A percentile compares a stretch with the other conserved stretches of the same genome.
phyloP scores from a whole-genome alignment of 192 early-diverging fungal species.

The Dissophora ornata region DNA sequence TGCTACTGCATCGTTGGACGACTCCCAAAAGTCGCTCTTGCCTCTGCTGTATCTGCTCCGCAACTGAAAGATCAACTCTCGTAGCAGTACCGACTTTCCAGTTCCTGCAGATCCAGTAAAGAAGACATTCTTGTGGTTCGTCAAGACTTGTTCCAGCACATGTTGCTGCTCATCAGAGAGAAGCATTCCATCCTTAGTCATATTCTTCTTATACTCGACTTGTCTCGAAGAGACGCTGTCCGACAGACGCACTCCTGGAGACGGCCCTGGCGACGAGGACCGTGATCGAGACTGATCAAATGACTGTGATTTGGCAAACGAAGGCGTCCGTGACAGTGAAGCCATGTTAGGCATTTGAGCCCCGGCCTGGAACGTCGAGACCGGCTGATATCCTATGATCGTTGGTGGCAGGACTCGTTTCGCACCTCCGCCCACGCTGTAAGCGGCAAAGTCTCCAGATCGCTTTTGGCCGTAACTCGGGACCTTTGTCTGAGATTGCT shows the following conservation, averaged over 20 bases:
- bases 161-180: slow-evolving; percentile 69
- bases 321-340: not conserved
- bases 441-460: slow-evolving; percentile 20
- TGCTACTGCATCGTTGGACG: slow-evolving; percentile 48
- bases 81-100: slow-evolving; percentile 62
- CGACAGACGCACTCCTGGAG: not conserved
- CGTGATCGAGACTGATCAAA: not conserved
- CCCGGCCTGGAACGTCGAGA: not conserved
- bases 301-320: not conserved
- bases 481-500: not conserved
- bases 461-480: slow-evolving; percentile 29
- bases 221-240: not conserved
- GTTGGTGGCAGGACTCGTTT: slow-evolving; percentile 12
- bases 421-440: slow-evolving; percentile 1
- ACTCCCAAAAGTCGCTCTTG: slow-evolving; percentile 52
- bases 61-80: slow-evolving; percentile 59
- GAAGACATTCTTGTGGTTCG: slow-evolving; percentile 67
- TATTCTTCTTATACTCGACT: not conserved
- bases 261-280: slow-evolving; percentile 10
- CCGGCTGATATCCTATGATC: slow-evolving; percentile 5
- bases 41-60: slow-evolving; percentile 57
- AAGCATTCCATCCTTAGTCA: slow-evolving; percentile 40
- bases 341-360: not conserved
- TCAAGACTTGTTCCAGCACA: slow-evolving; percentile 70
- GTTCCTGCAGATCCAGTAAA: slow-evolving; percentile 84